Percentiles rank a stretch among this genome's conserved stretches.
Conservation (phyloP, 73 alveolate genomes). For the Paramecium caudatum region DNA sequence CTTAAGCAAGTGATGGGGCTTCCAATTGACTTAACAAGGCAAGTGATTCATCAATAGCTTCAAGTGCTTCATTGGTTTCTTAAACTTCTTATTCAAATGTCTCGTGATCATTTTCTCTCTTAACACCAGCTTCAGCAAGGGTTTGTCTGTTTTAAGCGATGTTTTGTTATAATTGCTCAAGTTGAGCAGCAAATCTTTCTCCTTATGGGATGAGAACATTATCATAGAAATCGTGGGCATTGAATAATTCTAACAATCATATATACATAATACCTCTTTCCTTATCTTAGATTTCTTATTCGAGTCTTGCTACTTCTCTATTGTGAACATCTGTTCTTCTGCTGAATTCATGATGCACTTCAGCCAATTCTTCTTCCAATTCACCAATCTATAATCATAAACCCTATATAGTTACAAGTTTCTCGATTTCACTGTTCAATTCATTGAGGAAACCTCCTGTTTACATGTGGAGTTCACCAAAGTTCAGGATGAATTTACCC, state of each 20-base stretch:
- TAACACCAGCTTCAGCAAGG: constrained; percentile 16
- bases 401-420: constrained; percentile 29
- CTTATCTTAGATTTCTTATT: constrained; percentile 66
- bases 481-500: constrained; percentile 65
- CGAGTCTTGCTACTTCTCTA: constrained; percentile 69
- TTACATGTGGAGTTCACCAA: constrained; percentile 58
- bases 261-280: constrained; percentile 53
- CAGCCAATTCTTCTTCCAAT: constrained; percentile 33
- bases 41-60: constrained; percentile 57
- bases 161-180: constrained; percentile 57
- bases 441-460: constrained; percentile 45
- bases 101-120: constrained; percentile 50
- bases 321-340: constrained; percentile 67
- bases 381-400: constrained; percentile 46
- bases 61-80: constrained; percentile 26
- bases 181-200: constrained; percentile 62
- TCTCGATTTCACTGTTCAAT: constrained; percentile 8
- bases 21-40: neutral
- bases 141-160: constrained; percentile 46
- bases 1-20: constrained; percentile 57
- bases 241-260: constrained; percentile 37
- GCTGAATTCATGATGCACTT: constrained; percentile 9
- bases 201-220: constrained; percentile 70
- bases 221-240: constrained; percentile 70
- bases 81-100: constrained; percentile 40